These are phyloP conservation scores for Prunella vulgaris DNA, from an alignment of 257 asterid species.

Conservation along the genomic window DNA sequence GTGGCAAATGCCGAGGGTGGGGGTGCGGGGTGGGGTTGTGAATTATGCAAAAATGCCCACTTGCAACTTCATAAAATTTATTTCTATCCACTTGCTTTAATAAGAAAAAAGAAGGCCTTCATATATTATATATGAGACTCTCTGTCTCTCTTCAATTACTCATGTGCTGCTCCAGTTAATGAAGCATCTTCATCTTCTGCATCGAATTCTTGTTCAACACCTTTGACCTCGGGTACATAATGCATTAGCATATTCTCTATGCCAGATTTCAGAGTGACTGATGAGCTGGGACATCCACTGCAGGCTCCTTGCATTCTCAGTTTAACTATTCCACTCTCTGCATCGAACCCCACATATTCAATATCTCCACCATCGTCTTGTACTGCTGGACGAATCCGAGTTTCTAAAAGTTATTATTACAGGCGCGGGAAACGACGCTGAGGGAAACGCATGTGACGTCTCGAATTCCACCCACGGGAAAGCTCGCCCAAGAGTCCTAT, in stretches of 20 bases:
- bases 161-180: slow-evolving; percentile 59
- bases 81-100: too few species aligned
- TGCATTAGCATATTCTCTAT: slow-evolving; percentile 98
- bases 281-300: slow-evolving; percentile 98
- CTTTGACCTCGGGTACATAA: slow-evolving; percentile 86
- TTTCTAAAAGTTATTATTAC: slow-evolving; percentile 86
- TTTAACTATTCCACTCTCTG: slow-evolving; percentile 72
- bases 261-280: slow-evolving; percentile 91
- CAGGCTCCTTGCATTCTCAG: slow-evolving; percentile 99
- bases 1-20: background rate
- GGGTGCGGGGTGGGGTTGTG: too few species aligned
- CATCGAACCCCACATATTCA: slow-evolving; percentile 66
- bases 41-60: too few species aligned
- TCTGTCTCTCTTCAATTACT: slow-evolving; percentile 25
- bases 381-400: slow-evolving; percentile 93
- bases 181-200: slow-evolving; percentile 54
- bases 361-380: slow-evolving; percentile 99
- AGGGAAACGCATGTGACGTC: too few species aligned
- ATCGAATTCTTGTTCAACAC: slow-evolving; percentile 84
- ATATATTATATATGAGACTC: background rate
- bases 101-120: background rate
- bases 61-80: too few species aligned
- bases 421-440: too few species aligned
- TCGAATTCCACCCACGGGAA: too few species aligned
- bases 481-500: too few species aligned